Evolutionary conservation across 768 basidiomycete genomes (phyloP), one percentile per base, ranked within the genome.

Genomic region (Boletus vinaceobasis): DNA sequence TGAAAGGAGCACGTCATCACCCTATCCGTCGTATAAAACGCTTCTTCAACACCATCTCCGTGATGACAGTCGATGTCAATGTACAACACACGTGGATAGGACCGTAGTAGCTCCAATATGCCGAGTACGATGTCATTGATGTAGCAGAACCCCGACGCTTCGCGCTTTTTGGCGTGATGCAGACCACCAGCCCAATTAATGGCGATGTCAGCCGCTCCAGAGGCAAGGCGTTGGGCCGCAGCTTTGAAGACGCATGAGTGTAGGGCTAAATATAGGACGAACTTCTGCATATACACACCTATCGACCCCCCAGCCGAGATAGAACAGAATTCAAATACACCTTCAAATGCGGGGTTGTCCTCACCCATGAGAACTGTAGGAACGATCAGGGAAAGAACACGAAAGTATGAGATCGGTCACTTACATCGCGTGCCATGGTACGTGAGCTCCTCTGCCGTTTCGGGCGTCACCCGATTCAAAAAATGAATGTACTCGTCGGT

Each of bases 31-130:
- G 91, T 95, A 70, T 97, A 98, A 76, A 98, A 98, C 3, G 96
- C 97, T 68, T 98, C 97, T 64, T 99, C 97, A 33, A 98, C 97
- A 14, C 96, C 96, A 68, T 98, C 97, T 17, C 97, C 96, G 70
- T 99, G 97, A 69, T 98, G 97, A 48, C 93, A 93, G 71, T 98
- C 97, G 55, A 98, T 94, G 73, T 99, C 96, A 71, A 99, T 88
- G 69, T 99, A 98, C 31, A 99, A 75, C 15, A 99, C 96, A 50
- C 97, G 86, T 3, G 90, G 79, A 65, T 85, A 84, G 52, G 77
- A 83, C 60, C 94, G 83, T n/a, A 96, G 76, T 8, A 99, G 85
- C 70, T 97, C 96, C 45, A 99, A 80, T 37, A 97, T 96, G 42
- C 86, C 88, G 26, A 98, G 85, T 1, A 97, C 94, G 68, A 98